Evolutionary conservation across 495 filamentous ascomycete genomes (phyloP).

Genomic region (Penicillium ucsense): DNA sequence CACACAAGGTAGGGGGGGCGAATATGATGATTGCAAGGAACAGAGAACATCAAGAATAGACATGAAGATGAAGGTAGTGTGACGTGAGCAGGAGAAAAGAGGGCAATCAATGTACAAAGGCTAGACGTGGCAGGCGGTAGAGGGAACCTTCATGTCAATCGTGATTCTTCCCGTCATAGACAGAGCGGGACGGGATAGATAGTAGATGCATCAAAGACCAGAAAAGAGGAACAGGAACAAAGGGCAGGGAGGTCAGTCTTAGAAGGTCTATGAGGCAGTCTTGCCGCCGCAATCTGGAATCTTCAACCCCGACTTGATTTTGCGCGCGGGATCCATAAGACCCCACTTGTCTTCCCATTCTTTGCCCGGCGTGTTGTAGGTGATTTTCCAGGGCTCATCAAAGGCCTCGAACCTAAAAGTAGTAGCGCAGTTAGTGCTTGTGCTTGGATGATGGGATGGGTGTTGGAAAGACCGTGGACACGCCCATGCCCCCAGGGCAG

Average conservation of each 20-base stretch:
- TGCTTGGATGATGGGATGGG: background rate
- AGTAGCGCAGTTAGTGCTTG: background rate
- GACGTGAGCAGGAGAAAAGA: background rate
- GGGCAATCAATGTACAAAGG: background rate
- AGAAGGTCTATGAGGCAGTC: conserved; percentile 36
- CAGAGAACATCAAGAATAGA: background rate
- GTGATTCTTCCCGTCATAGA: no score
- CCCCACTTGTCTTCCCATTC: conserved; percentile 97
- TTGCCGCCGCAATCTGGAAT: conserved; percentile 84
- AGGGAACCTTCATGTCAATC: no score
- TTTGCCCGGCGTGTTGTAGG: conserved; percentile 56
- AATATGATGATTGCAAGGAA: background rate
- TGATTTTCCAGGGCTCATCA: conserved; percentile 89
- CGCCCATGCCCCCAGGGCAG: background rate
- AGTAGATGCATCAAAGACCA: no score
- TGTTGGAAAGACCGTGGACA: background rate
- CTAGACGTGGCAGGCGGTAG: background rate
- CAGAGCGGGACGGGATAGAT: no score
- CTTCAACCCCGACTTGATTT: conserved; percentile 72
- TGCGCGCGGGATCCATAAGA: conserved; percentile 76
- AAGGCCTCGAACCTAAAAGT: conserved; percentile 72
- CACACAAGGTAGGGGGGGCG: background rate
- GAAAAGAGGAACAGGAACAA: no score
- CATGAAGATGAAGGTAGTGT: background rate
- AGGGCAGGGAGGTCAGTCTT: background rate